Conservation (phyloP, 2,329 filamentous ascomycete species). For the Penicillium expansum region DNA sequence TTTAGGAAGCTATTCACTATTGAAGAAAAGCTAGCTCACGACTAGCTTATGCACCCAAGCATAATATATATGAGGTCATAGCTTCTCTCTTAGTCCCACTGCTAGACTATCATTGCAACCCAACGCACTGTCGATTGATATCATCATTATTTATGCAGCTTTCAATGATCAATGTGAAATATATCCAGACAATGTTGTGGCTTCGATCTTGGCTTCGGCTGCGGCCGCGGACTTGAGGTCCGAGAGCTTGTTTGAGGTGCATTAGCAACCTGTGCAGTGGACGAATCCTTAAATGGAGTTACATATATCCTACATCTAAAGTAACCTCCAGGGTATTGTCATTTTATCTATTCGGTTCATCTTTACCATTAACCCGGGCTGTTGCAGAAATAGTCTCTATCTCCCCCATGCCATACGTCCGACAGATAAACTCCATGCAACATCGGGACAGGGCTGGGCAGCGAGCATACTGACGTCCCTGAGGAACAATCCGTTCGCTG, state of each 20-base stretch:
- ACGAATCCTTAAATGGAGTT: neutral
- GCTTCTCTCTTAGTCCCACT: neutral
- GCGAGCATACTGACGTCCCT: neutral
- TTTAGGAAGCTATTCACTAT: neutral
- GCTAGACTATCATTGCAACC: neutral
- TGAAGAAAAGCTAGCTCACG: neutral
- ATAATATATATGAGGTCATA: no score
- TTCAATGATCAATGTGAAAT: neutral
- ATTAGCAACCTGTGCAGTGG: neutral
- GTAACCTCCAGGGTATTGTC: no score
- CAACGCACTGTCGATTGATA: neutral
- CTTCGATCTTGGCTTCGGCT: neutral
- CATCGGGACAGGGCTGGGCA: neutral
- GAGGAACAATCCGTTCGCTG: neutral
- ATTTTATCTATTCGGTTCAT: neutral
- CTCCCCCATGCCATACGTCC: neutral
- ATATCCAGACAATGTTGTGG: neutral
- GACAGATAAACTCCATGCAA: neutral
- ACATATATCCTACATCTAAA: neutral
- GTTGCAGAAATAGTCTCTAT: neutral
- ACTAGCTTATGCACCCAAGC: neutral
- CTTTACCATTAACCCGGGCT: neutral
- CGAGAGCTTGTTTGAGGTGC: no score
- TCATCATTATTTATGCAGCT: neutral
- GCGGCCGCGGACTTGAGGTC: neutral